phyloP scores from a whole-genome alignment of 2,329 filamentous ascomycete genomes.

The Huntiella omanensis region DNA sequence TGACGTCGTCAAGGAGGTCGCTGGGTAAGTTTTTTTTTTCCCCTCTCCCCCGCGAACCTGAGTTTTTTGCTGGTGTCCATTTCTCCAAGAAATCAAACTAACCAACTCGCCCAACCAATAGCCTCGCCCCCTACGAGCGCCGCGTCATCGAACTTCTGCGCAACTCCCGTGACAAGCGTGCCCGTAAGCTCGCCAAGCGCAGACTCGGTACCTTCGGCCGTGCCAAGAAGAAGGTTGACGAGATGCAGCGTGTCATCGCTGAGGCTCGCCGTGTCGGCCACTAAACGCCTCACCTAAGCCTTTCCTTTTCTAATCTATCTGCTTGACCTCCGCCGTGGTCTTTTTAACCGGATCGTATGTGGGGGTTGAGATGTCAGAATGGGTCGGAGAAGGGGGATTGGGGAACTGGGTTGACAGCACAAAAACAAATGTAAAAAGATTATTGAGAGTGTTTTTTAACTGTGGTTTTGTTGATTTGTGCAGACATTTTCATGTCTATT shows the following conservation, averaged over 20 bases:
- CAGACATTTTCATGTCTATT: background rate
- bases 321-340: background rate
- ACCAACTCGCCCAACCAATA: conserved; percentile 16
- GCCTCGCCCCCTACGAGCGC: conserved; percentile 89
- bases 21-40: conserved; percentile 47
- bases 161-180: conserved; percentile 99
- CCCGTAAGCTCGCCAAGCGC: conserved; percentile 98
- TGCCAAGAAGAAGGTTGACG: conserved; percentile 99
- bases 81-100: conserved; percentile 16
- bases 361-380: background rate
- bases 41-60: background rate
- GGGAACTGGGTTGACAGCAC: conserved; percentile 11
- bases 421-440: conserved; percentile 9
- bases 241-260: conserved; percentile 94
- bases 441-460: background rate
- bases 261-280: conserved; percentile 59
- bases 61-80: background rate
- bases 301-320: background rate
- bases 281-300: conserved; percentile 24
- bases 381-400: background rate
- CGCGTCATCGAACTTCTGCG: conserved; percentile 97
- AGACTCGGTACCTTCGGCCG: conserved; percentile 96
- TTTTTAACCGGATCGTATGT: background rate
- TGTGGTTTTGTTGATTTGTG: background rate
- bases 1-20: conserved; percentile 95